A percentile compares a stretch with the other conserved stretches of the same genome.
Conservation (phyloP, 2,329 filamentous ascomycete genomes). For the Claviceps pazoutovae region DNA sequence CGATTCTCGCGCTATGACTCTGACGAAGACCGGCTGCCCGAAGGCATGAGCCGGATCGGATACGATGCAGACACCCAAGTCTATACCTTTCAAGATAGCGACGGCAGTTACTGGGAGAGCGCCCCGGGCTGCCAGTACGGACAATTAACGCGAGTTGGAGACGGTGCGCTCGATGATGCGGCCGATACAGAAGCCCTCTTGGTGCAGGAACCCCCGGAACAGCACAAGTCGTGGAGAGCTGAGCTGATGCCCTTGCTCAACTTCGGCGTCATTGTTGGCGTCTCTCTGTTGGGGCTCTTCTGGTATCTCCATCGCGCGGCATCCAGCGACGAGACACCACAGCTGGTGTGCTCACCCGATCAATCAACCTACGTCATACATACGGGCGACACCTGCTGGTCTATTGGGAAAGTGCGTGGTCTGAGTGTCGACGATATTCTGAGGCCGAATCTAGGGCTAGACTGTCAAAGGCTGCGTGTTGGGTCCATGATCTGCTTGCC, state of each 20-base stretch:
- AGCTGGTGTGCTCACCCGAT: constrained; percentile 14
- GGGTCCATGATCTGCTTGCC: constrained; percentile 34
- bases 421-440: constrained; percentile 32
- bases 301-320: constrained; percentile 29
- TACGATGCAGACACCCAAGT: constrained; percentile 42
- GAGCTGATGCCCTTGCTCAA: constrained; percentile 43
- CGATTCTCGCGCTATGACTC: constrained; percentile 29
- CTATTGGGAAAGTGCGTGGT: constrained; percentile 28
- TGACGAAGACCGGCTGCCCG: constrained; percentile 38
- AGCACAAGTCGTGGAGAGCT: constrained; percentile 32
- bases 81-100: constrained; percentile 36
- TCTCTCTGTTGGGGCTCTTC: constrained; percentile 35
- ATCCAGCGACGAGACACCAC: constrained; percentile 1
- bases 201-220: constrained; percentile 8
- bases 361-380: constrained; percentile 26
- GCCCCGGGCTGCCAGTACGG: constrained; percentile 37
- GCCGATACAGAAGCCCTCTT: constrained; percentile 21
- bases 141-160: constrained; percentile 26
- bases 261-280: constrained; percentile 39
- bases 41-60: constrained; percentile 39
- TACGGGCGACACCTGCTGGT: constrained; percentile 39
- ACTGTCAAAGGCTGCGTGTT: constrained; percentile 31
- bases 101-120: constrained; percentile 36
- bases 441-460: constrained; percentile 28
- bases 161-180: constrained; percentile 12